These are phyloP conservation scores for Flammula alnicola DNA, from an alignment of 1,284 basidiomycete species.

Conservation along the genomic window DNA sequence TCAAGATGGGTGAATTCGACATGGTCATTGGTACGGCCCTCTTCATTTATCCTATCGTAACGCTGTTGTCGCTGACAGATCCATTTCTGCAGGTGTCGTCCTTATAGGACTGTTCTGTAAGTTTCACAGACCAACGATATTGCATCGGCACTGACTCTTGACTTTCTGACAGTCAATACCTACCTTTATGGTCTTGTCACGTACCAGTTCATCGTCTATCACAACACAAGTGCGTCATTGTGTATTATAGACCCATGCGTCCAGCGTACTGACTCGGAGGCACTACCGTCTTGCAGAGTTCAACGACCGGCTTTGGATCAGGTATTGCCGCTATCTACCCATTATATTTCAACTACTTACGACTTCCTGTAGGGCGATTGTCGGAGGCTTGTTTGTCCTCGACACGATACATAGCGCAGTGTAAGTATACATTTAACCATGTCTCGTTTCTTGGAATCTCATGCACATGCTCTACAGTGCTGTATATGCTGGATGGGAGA, in stretches of 20 bases:
- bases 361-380: constrained; percentile 36
- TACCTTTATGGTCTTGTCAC: constrained; percentile 55
- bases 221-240: constrained; percentile 40
- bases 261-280: too few relatives aligned
- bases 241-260: too few relatives aligned
- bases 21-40: constrained; percentile 25
- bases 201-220: constrained; percentile 51
- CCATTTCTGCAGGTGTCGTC: constrained; percentile 37
- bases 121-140: too few relatives aligned
- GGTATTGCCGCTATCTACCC: constrained; percentile 28
- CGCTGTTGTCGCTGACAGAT: background rate
- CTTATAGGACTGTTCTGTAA: constrained; percentile 44
- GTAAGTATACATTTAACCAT: constrained; percentile 32
- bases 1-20: constrained; percentile 30
- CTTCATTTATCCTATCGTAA: background rate
- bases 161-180: constrained; percentile 46
- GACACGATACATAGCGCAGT: constrained; percentile 49
- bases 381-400: constrained; percentile 44
- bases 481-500: constrained; percentile 45
- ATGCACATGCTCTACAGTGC: constrained; percentile 29
- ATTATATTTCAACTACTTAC: background rate
- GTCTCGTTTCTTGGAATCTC: background rate
- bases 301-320: constrained; percentile 48
- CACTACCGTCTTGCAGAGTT: constrained; percentile 45
- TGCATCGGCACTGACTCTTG: background rate